phyloP scores from a whole-genome alignment of 2,329 filamentous ascomycete species.

The Fusarium nodosum region DNA sequence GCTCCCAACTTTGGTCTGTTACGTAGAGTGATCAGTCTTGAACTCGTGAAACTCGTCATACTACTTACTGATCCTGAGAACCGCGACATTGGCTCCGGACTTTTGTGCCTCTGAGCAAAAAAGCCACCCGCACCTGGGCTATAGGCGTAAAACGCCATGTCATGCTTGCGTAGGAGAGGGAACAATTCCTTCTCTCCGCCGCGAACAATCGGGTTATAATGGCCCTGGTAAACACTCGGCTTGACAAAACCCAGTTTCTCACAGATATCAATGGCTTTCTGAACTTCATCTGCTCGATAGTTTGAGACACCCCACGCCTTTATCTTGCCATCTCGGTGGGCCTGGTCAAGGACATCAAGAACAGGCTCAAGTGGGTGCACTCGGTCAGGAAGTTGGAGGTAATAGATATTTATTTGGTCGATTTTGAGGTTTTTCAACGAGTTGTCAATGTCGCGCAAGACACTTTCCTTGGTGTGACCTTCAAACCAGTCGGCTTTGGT shows the following conservation, averaged over 20 bases:
- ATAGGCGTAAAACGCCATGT: constrained; percentile 61
- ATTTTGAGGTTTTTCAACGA: constrained; percentile 52
- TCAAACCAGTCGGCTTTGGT: constrained; percentile 54
- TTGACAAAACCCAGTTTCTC: constrained; percentile 57
- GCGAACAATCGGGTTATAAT: constrained; percentile 62
- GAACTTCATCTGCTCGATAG: constrained; percentile 60
- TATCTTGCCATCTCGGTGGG: constrained; percentile 59
- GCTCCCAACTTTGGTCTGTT: constrained; percentile 35
- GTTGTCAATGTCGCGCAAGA: constrained; percentile 50
- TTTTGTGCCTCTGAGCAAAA: constrained; percentile 47
- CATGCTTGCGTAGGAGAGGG: constrained; percentile 57
- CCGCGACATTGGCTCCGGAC: constrained; percentile 31
- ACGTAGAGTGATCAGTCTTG: not conserved
- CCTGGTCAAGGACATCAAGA: constrained; percentile 58
- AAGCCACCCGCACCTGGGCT: constrained; percentile 49
- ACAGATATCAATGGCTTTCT: constrained; percentile 59
- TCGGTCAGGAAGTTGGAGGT: constrained; percentile 53
- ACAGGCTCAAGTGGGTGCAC: constrained; percentile 59
- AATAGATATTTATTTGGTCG: constrained; percentile 41
- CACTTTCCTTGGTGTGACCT: constrained; percentile 48
- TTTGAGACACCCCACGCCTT: constrained; percentile 63
- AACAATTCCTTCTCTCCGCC: constrained; percentile 59
- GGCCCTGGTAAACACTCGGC: constrained; percentile 63
- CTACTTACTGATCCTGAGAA: constrained; percentile 46
- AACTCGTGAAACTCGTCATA: no score